phyloP scores from a whole-genome alignment of 768 basidiomycete species.

The Auriscalpium microsporum region DNA sequence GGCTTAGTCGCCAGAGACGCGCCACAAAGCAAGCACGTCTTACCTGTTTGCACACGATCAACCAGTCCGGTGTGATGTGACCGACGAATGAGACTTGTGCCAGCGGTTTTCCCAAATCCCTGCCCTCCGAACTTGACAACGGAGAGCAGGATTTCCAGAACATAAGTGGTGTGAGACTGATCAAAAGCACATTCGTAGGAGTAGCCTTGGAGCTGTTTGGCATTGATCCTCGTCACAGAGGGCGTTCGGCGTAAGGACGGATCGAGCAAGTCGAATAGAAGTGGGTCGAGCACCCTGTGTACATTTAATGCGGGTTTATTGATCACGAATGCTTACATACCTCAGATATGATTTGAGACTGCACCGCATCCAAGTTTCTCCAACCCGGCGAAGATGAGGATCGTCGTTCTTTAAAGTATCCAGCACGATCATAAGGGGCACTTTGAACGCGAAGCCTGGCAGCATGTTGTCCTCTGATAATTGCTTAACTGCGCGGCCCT shows the following conservation, averaged over 20 bases:
- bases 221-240: slow-evolving; percentile 44
- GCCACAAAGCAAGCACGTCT: slow-evolving; percentile 9
- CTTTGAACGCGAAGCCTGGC: slow-evolving; percentile 76
- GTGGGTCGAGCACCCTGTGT: slow-evolving; percentile 79
- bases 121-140: slow-evolving; percentile 85
- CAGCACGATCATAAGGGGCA: slow-evolving; percentile 82
- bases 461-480: slow-evolving; percentile 67
- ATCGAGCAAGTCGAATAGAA: slow-evolving; percentile 70
- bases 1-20: slow-evolving; percentile 5
- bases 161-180: slow-evolving; percentile 59
- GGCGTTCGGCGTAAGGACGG: slow-evolving; percentile 51
- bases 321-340: slow-evolving; percentile 31
- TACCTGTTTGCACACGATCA: slow-evolving; percentile 54
- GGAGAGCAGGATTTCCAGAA: slow-evolving; percentile 69
- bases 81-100: slow-evolving; percentile 52
- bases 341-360: slow-evolving; percentile 86
- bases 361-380: slow-evolving; percentile 97
- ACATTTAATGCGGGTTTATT: not conserved
- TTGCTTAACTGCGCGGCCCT: slow-evolving; percentile 1
- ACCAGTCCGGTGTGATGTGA: slow-evolving; percentile 57
- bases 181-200: slow-evolving; percentile 72
- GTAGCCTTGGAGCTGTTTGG: slow-evolving; percentile 59
- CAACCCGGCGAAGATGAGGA: slow-evolving; percentile 63
- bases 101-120: slow-evolving; percentile 72
- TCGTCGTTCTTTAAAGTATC: slow-evolving; percentile 75